These are phyloP conservation scores for Microbotryum intermedium DNA, from an alignment of 1,284 basidiomycete genomes.

Conservation along the genomic window DNA sequence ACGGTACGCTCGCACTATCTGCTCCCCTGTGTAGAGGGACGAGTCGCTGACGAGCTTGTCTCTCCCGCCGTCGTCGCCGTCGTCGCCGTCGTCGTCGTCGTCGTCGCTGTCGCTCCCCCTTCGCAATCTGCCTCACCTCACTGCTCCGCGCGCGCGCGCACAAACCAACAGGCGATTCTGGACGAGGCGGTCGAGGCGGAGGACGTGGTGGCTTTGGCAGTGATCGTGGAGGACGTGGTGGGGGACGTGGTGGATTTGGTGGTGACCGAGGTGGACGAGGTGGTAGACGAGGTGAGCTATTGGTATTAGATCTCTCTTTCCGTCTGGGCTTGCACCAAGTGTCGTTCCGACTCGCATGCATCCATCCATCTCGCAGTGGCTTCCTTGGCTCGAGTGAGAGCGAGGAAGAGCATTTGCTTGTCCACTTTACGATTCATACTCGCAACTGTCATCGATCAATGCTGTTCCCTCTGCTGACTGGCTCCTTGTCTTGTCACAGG, in stretches of 20 bases:
- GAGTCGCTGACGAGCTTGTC: neutral
- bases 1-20: neutral
- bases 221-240: slow-evolving; percentile 46
- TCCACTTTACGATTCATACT: too few relatives aligned
- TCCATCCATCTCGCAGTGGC: neutral
- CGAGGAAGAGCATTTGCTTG: neutral
- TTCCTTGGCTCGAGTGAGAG: neutral
- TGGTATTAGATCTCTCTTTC: neutral
- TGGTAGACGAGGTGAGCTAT: slow-evolving; percentile 45
- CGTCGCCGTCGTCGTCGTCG: neutral
- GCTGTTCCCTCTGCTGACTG: too few relatives aligned
- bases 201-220: slow-evolving; percentile 40
- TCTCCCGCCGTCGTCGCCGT: neutral
- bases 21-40: neutral
- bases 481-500: neutral
- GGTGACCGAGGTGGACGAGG: slow-evolving; percentile 49
- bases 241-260: slow-evolving; percentile 39
- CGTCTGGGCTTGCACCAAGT: too few relatives aligned
- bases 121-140: too few relatives aligned
- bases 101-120: too few relatives aligned
- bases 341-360: neutral
- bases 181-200: slow-evolving; percentile 18
- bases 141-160: too few relatives aligned
- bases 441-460: too few relatives aligned
- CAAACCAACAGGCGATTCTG: too few relatives aligned